phyloP scores from a whole-genome alignment of 306 rosid genomes.

The Clitoria ternatea region DNA sequence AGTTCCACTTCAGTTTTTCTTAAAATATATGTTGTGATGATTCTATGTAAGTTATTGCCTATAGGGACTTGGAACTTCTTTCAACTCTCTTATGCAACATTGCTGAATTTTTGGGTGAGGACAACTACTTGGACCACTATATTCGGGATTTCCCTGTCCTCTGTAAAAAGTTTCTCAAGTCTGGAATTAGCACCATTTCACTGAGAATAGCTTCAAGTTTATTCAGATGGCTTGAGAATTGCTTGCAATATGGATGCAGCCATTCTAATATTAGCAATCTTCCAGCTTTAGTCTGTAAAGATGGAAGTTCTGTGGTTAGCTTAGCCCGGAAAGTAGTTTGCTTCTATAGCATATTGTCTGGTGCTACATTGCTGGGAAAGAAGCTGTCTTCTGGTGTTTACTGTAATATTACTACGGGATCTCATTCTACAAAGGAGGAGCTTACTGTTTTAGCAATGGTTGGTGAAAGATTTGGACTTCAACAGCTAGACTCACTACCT shows the following conservation, averaged over 20 bases:
- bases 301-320: conserved; percentile 66
- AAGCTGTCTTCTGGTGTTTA: conserved; percentile 80
- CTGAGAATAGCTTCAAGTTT: conserved; percentile 66
- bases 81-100: conserved; percentile 65
- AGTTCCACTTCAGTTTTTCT: background rate
- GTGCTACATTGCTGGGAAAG: conserved; percentile 68
- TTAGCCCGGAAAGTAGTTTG: conserved; percentile 78
- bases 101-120: conserved; percentile 66
- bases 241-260: conserved; percentile 65
- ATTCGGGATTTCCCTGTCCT: conserved; percentile 85
- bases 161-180: conserved; percentile 38
- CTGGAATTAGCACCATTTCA: conserved; percentile 39
- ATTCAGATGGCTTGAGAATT: conserved; percentile 89
- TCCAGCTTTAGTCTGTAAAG: conserved; percentile 61
- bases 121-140: conserved; percentile 81
- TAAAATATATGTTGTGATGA: conserved; percentile 9
- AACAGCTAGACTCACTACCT: conserved; percentile 89
- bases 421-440: conserved; percentile 81
- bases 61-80: conserved; percentile 82
- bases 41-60: conserved; percentile 20
- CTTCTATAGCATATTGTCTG: conserved; percentile 83
- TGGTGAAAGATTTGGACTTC: conserved; percentile 94
- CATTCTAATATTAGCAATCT: conserved; percentile 54
- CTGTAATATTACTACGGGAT: conserved; percentile 69
- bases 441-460: conserved; percentile 89